phyloP scores from a whole-genome alignment of 495 filamentous ascomycete genomes.

The Hyaloscypha bicolor region DNA sequence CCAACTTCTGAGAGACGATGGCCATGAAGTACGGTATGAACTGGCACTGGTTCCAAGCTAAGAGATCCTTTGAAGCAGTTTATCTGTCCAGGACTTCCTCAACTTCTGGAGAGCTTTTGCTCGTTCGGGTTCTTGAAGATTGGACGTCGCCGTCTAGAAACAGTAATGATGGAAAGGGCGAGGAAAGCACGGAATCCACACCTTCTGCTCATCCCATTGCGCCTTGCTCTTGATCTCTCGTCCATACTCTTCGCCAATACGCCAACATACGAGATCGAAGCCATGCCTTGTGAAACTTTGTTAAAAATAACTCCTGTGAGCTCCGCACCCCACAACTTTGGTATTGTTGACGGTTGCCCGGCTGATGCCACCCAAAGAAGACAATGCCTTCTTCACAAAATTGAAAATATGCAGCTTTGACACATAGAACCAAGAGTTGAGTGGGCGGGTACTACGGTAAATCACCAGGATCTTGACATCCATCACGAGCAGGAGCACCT shows the following conservation, averaged over 20 bases:
- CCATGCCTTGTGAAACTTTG: neutral
- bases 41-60: too few species aligned
- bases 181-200: neutral
- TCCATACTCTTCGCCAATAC: neutral
- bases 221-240: neutral
- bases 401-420: neutral
- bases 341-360: neutral
- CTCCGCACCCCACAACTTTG: too few species aligned
- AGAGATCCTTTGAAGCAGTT: too few species aligned
- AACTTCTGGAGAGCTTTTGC: too few species aligned
- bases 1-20: neutral
- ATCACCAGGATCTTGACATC: neutral
- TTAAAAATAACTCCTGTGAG: neutral
- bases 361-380: neutral
- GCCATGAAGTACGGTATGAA: neutral
- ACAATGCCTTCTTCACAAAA: neutral
- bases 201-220: neutral
- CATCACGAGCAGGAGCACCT: neutral
- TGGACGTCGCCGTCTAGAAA: neutral
- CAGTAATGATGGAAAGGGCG: neutral
- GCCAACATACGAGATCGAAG: neutral
- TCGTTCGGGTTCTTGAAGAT: too few species aligned
- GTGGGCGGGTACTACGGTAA: neutral
- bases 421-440: neutral
- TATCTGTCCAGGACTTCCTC: too few species aligned